Conservation (phyloP, 768 basidiomycete species). For the Tremella fuciformis region DNA sequence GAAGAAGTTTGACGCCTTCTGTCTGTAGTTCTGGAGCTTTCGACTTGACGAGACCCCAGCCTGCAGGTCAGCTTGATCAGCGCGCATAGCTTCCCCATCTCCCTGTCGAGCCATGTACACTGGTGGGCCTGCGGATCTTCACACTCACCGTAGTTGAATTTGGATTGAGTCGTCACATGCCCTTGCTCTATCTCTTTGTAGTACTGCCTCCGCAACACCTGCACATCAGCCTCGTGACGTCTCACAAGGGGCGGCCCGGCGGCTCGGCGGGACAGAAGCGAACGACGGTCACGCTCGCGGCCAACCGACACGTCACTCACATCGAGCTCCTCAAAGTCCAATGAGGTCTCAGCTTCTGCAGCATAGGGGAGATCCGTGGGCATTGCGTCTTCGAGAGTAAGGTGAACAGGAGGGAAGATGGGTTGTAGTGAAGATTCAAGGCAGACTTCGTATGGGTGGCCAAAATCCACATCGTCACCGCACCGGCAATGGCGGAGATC, state of each 20-base stretch:
- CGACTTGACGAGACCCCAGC: constrained; percentile 81
- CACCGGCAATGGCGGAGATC: neutral
- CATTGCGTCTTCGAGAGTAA: constrained; percentile 41
- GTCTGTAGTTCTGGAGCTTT: constrained; percentile 78
- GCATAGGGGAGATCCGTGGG: constrained; percentile 87
- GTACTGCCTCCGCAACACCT: constrained; percentile 85
- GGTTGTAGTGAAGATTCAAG: neutral
- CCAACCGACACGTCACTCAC: constrained; percentile 54
- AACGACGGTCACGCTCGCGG: neutral
- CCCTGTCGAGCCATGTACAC: neutral
- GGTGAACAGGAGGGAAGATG: neutral
- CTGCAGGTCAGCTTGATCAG: constrained; percentile 20
- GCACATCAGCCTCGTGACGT: neutral
- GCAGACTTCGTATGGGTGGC: neutral
- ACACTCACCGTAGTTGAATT: constrained; percentile 82
- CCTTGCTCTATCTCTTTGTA: constrained; percentile 78
- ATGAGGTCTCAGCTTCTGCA: constrained; percentile 84
- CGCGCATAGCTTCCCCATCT: neutral
- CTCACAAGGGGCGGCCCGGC: constrained; percentile 7
- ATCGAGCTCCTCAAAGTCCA: constrained; percentile 85
- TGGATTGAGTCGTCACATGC: constrained; percentile 88
- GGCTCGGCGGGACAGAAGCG: neutral
- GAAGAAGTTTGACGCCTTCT: constrained; percentile 83
- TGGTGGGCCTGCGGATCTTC: neutral
- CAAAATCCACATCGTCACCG: constrained; percentile 2